phyloP scores from a whole-genome alignment of 2,329 filamentous ascomycete genomes.

The Colletotrichum orbiculare region DNA sequence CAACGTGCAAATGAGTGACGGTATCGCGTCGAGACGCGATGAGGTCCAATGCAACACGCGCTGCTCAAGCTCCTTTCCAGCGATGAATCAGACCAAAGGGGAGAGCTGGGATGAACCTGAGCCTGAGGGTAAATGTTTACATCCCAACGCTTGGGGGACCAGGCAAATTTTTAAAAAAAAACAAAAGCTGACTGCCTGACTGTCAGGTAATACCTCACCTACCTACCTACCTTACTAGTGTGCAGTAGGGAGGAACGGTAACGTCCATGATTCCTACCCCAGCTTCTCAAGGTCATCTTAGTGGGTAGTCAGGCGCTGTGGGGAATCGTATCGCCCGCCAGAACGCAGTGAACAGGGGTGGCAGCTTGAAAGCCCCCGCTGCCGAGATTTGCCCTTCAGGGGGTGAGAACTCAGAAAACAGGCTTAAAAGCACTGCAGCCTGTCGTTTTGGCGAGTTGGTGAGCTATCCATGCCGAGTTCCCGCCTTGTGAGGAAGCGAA shows the following conservation, averaged over 20 bases:
- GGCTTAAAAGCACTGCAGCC: conserved; percentile 26
- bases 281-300: conserved; percentile 14
- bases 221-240: no score
- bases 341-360: conserved; percentile 8
- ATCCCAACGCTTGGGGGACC: conserved; percentile 7
- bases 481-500: conserved; percentile 9
- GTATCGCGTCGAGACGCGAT: conserved; percentile 3
- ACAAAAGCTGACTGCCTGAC: no score
- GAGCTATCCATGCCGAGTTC: conserved; percentile 12
- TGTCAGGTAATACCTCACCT: no score
- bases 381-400: conserved; percentile 32
- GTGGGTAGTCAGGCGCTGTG: conserved; percentile 14
- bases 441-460: conserved; percentile 3
- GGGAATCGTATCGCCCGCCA: conserved; percentile 7
- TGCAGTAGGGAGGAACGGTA: conserved; percentile 17
- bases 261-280: conserved; percentile 28
- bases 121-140: conserved; percentile 7
- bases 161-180: conserved; percentile 17
- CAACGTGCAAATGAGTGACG: conserved; percentile 4
- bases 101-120: conserved; percentile 13
- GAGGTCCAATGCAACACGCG: neutral
- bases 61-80: conserved; percentile 20
- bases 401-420: conserved; percentile 17
- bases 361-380: conserved; percentile 19
- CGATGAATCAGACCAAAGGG: neutral